Percentiles rank a stretch among this genome's conserved stretches.
These are phyloP conservation scores for Talaromyces borbonicus DNA, from an alignment of 495 filamentous ascomycete species.

Conservation along the genomic window DNA sequence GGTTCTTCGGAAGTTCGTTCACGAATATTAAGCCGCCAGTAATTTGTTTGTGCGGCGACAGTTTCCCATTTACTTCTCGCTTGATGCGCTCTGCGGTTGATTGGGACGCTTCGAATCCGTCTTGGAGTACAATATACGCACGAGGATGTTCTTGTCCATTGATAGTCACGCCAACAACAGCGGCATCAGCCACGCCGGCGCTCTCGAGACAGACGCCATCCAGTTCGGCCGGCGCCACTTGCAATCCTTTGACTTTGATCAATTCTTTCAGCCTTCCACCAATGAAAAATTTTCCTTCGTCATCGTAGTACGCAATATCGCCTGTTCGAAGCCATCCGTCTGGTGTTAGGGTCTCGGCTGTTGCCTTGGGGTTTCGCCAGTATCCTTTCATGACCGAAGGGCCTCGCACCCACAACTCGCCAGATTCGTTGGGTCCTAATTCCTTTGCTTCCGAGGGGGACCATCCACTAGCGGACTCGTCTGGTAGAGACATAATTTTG, in stretches of 20 bases:
- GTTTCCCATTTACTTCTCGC: constrained; percentile 26
- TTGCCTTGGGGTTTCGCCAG: constrained; percentile 32
- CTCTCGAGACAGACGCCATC: constrained; percentile 34
- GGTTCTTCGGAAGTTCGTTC: constrained; percentile 46
- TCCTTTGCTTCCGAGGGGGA: not conserved
- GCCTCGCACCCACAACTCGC: constrained; percentile 29
- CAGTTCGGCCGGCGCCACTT: constrained; percentile 39
- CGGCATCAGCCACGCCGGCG: constrained; percentile 32
- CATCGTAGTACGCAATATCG: constrained; percentile 25
- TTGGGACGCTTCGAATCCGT: constrained; percentile 28
- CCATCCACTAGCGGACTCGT: constrained; percentile 6
- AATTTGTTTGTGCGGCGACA: constrained; percentile 46
- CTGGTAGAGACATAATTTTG: constrained; percentile 14
- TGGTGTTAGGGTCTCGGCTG: constrained; percentile 22
- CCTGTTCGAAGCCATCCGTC: constrained; percentile 38
- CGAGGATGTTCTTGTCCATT: constrained; percentile 44
- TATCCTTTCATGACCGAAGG: constrained; percentile 31
- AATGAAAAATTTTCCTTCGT: not conserved
- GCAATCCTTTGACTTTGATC: constrained; percentile 34
- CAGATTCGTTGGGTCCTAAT: constrained; percentile 15
- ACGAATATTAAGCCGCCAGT: constrained; percentile 51
- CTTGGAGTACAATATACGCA: constrained; percentile 37
- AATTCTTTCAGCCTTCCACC: constrained; percentile 12
- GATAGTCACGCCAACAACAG: constrained; percentile 19
- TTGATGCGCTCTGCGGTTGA: constrained; percentile 15